Conservation (phyloP, 208 protist species). For the Wallacemonas sp. region DNA sequence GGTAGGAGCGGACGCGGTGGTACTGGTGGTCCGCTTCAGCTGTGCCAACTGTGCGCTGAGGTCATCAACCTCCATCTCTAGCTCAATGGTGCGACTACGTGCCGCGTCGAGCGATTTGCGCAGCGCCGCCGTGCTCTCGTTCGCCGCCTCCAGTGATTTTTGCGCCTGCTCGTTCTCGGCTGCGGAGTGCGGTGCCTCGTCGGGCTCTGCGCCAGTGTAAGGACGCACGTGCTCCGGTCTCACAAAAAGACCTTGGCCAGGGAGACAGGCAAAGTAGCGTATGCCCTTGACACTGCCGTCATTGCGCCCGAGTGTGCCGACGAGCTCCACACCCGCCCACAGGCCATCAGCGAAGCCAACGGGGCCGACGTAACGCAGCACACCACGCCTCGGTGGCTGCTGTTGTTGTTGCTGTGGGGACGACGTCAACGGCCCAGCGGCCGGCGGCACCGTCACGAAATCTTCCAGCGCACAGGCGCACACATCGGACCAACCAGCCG, state of each 20-base stretch:
- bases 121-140: not conserved
- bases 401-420: too few species aligned
- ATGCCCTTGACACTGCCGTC: slow-evolving; percentile 43
- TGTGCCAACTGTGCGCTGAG: not conserved
- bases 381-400: slow-evolving; percentile 41
- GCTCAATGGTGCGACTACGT: not conserved
- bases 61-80: slow-evolving; percentile 8
- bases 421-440: slow-evolving; percentile 9
- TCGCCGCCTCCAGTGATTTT: too few species aligned
- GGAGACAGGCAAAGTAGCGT: slow-evolving; percentile 46
- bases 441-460: slow-evolving; percentile 46
- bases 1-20: not conserved
- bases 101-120: not conserved
- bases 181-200: not conserved
- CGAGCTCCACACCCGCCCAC: slow-evolving; percentile 62
- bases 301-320: slow-evolving; percentile 42
- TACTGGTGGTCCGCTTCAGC: not conserved
- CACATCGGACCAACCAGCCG: not conserved
- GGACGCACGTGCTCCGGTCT: slow-evolving; percentile 41
- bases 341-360: slow-evolving; percentile 53
- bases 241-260: slow-evolving; percentile 59
- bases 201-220: slow-evolving; percentile 7
- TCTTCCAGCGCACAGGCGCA: slow-evolving; percentile 17
- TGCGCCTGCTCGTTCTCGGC: too few species aligned
- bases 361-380: slow-evolving; percentile 52